Evolutionary conservation across 768 basidiomycete genomes (phyloP).

Genomic region (Auricularia heimuer): DNA sequence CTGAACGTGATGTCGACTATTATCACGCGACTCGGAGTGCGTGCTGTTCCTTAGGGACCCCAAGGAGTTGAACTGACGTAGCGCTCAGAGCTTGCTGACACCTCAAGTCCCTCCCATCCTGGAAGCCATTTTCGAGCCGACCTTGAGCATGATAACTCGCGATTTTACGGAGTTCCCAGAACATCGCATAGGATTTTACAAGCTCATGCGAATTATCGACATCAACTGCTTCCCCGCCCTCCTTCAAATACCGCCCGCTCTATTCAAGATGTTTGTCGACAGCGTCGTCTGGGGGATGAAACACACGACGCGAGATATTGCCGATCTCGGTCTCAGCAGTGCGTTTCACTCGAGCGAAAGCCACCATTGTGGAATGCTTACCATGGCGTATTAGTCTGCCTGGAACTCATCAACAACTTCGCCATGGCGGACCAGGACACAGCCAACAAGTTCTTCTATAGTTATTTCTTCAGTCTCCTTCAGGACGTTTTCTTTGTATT

Average conservation of each 20-base stretch:
- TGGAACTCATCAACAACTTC: constrained; percentile 95
- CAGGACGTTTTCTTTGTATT: constrained; percentile 97
- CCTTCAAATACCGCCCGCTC: constrained; percentile 28
- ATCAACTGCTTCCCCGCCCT: constrained; percentile 35
- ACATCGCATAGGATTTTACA: constrained; percentile 40
- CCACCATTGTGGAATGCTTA: not conserved
- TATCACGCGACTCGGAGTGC: constrained; percentile 32
- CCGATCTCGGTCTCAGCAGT: constrained; percentile 59
- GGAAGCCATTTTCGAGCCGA: constrained; percentile 39
- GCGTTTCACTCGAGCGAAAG: constrained; percentile 17
- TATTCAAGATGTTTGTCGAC: constrained; percentile 42
- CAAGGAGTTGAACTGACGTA: not conserved
- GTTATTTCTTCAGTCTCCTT: constrained; percentile 85
- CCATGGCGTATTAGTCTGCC: constrained; percentile 48
- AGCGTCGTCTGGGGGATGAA: constrained; percentile 41
- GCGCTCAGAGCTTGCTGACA: constrained; percentile 26
- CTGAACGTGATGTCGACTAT: constrained; percentile 39
- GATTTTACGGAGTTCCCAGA: constrained; percentile 42
- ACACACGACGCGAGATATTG: constrained; percentile 39
- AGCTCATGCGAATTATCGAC: constrained; percentile 35
- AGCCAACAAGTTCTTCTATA: constrained; percentile 90
- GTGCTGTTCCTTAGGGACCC: constrained; percentile 8
- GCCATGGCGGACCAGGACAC: constrained; percentile 66
- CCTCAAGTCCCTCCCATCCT: constrained; percentile 37
- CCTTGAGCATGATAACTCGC: constrained; percentile 40